Evolutionary conservation across 768 basidiomycete genomes (phyloP), one percentile per base, ranked within the genome.

Genomic region (Collybia sp.): DNA sequence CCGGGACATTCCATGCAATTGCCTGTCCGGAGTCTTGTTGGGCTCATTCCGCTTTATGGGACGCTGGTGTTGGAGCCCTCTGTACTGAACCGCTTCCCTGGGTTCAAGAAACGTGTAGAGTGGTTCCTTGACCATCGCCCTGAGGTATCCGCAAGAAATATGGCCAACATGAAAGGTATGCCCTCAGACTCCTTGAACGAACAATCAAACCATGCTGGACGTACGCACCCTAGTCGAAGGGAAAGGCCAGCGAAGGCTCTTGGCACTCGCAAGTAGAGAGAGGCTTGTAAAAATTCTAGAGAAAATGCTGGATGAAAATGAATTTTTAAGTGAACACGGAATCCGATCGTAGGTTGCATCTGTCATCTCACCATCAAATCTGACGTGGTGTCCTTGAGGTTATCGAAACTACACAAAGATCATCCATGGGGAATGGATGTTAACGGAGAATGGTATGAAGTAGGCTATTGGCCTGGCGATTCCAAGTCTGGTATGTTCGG

Each of bases 51-150:
- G 1, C 76, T 98, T 15, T 98, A 95, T 62, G 96, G 87, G 6
- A 97, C 94, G 0, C 73, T 97, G 17, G 93, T 95, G 1, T 75
- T 99, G 32, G 96, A 98, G 61, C 94, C 96, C 2, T 69, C 82
- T 5, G 80, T 85, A 19, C 76, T 99, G 55, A 91, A 92, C 58
- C 81, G 88, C 20, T 89, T 98, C 72, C 93, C 94, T 6, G 93
- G 96, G 1, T 99, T 99, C 78, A 97, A 92, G 73, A 98, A 97
- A 69, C 81, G 96, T 33, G 81, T 99, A 80, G 92, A 99, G 49
- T 98, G 96, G 96, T 99, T 98, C 70, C 80, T 97, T 43, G 83
- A 96, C 57, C 88, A 98, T 65, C 71, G 94, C n/a, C 83, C 85
- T 0, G 89, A 84, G 46, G 79, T 97, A 35, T 86, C 93, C 11